phyloP scores from a whole-genome alignment of 2,329 filamentous ascomycete species.

The Aspergillus candidus region DNA sequence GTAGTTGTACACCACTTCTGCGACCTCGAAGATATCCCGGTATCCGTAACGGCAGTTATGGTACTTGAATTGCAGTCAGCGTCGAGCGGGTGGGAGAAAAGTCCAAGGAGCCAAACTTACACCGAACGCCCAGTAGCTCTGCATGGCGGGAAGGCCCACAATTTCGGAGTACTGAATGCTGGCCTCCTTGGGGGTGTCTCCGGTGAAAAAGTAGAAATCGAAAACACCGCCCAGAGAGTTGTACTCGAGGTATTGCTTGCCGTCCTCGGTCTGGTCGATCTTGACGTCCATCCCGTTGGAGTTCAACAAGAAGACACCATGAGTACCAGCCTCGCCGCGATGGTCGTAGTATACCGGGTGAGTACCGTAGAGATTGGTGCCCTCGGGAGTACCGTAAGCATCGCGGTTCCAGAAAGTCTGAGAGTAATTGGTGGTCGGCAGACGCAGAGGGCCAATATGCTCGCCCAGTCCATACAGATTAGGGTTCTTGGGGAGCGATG shows the following conservation, averaged over 20 bases:
- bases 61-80: slow-evolving; percentile 23
- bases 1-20: slow-evolving; percentile 41
- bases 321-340: slow-evolving; percentile 51
- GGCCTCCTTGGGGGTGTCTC: slow-evolving; percentile 53
- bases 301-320: slow-evolving; percentile 64
- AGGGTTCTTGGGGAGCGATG: slow-evolving; percentile 60
- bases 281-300: slow-evolving; percentile 73
- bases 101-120: slow-evolving; percentile 24
- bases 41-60: slow-evolving; percentile 63
- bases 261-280: slow-evolving; percentile 56
- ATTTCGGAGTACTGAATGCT: slow-evolving; percentile 55
- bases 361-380: slow-evolving; percentile 64
- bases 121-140: slow-evolving; percentile 60
- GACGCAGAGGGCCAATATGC: slow-evolving; percentile 63
- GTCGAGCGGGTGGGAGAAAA: not conserved
- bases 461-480: slow-evolving; percentile 75
- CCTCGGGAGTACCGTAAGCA: slow-evolving; percentile 54
- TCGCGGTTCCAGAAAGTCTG: slow-evolving; percentile 67
- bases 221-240: slow-evolving; percentile 71
- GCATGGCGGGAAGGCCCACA: slow-evolving; percentile 53
- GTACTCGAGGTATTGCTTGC: slow-evolving; percentile 69
- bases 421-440: slow-evolving; percentile 63
- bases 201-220: slow-evolving; percentile 63
- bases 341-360: slow-evolving; percentile 74
- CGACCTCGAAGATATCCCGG: slow-evolving; percentile 42